These are phyloP conservation scores for Pseudogymnoascus sp. DNA, from an alignment of 2,329 filamentous ascomycete species.

Conservation along the genomic window DNA sequence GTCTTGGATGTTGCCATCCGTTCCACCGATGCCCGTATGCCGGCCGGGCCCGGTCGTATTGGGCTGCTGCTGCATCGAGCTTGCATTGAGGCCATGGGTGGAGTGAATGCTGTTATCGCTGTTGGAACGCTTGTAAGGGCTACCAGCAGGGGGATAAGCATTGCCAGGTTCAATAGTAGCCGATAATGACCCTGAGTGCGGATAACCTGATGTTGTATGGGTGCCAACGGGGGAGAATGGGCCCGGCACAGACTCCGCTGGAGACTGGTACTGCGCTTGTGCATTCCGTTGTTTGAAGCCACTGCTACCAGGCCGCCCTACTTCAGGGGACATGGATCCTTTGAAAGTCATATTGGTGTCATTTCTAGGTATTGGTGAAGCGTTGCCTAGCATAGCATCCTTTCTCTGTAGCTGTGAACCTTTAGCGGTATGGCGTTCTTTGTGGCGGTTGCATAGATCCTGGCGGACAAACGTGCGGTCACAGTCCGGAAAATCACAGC, in stretches of 20 bases:
- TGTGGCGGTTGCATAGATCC: conserved; percentile 80
- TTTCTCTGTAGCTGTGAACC: conserved; percentile 69
- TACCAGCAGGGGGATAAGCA: conserved; percentile 11
- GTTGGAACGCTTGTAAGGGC: conserved; percentile 24
- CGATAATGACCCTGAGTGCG: conserved; percentile 17
- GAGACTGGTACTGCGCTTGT: conserved; percentile 25
- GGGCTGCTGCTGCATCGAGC: not conserved
- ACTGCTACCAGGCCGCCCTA: conserved; percentile 20
- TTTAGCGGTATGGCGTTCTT: conserved; percentile 71
- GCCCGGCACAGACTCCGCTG: conserved; percentile 21
- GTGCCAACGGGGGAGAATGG: conserved; percentile 25
- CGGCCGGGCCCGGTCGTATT: not conserved
- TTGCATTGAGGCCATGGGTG: conserved; percentile 14
- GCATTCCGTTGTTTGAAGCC: conserved; percentile 20
- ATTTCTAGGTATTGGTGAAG: conserved; percentile 24
- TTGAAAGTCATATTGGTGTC: conserved; percentile 11
- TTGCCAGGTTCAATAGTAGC: conserved; percentile 20
- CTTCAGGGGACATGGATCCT: conserved; percentile 25
- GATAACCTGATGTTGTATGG: conserved; percentile 23
- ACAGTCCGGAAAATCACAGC: conserved; percentile 87
- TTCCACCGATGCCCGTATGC: conserved; percentile 6
- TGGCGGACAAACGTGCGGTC: conserved; percentile 85
- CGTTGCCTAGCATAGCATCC: conserved; percentile 53
- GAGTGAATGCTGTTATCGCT: conserved; percentile 22
- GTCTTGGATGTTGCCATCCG: conserved; percentile 24